Percentiles rank a stretch among this genome's conserved stretches.
Evolutionary conservation across 192 early-diverging fungal genomes (phyloP).

Genomic region (Gamsiella multidivaricata): DNA sequence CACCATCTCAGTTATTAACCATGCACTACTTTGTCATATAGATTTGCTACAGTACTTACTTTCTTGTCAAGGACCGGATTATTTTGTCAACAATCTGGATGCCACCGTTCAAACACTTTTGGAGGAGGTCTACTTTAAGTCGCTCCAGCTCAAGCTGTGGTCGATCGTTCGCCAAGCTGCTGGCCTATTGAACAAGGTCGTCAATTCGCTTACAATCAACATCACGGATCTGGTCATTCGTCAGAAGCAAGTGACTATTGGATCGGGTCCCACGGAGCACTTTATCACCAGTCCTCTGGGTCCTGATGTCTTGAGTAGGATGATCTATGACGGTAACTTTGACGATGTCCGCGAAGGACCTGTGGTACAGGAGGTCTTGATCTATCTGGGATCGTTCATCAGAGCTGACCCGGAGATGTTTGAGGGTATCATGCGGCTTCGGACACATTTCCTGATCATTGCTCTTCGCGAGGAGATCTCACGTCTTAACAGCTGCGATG

Average conservation of each 20-base stretch:
- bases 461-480: conserved; percentile 89
- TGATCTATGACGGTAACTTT: conserved; percentile 71
- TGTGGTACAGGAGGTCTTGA: conserved; percentile 88
- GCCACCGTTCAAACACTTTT: conserved; percentile 71
- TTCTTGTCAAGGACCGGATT: conserved; percentile 73
- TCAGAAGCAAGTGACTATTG: conserved; percentile 81
- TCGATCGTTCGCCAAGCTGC: conserved; percentile 83
- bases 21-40: background rate
- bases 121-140: conserved; percentile 88
- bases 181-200: conserved; percentile 77
- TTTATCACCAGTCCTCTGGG: conserved; percentile 76
- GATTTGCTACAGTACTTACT: conserved; percentile 82
- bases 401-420: conserved; percentile 75
- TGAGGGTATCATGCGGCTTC: conserved; percentile 84
- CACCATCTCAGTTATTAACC: background rate
- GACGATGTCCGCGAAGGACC: conserved; percentile 87
- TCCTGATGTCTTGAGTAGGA: conserved; percentile 70
- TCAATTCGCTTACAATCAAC: conserved; percentile 81
- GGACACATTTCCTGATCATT: conserved; percentile 86
- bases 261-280: conserved; percentile 73
- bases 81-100: conserved; percentile 62
- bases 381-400: conserved; percentile 81
- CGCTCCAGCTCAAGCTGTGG: conserved; percentile 79
- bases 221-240: conserved; percentile 84
- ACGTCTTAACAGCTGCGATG: conserved; percentile 77